phyloP scores from a whole-genome alignment of 2,329 filamentous ascomycete genomes.

The Emmonsia crescens region DNA sequence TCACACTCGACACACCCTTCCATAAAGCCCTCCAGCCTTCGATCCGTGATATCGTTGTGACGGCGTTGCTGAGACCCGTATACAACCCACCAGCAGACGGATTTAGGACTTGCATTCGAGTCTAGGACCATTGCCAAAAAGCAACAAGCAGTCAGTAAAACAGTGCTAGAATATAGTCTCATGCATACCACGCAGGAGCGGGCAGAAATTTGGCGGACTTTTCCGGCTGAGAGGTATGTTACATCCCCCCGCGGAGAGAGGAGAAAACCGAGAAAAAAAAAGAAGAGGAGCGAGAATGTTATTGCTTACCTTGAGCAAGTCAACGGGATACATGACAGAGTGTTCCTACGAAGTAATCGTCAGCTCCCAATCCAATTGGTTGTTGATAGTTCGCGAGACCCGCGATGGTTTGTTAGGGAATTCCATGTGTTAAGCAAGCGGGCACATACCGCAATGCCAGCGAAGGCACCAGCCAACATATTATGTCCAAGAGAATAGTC shows the following conservation, averaged over 20 bases:
- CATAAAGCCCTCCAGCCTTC: constrained; percentile 89
- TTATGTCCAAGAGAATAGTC: constrained; percentile 92
- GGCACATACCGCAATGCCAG: constrained; percentile 73
- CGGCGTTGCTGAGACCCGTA: constrained; percentile 81
- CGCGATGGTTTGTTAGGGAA: background rate
- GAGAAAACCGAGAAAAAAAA: background rate
- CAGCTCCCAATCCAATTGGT: constrained; percentile 2
- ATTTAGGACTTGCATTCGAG: constrained; percentile 93
- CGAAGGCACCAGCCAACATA: constrained; percentile 93
- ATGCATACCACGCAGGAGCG: background rate
- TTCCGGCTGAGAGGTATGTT: background rate
- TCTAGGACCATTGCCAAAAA: constrained; percentile 45
- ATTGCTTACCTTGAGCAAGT: constrained; percentile 77
- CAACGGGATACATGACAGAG: constrained; percentile 97
- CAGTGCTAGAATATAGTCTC: background rate
- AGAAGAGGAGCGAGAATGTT: background rate
- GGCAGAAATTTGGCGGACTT: background rate
- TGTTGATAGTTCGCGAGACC: background rate
- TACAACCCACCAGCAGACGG: constrained; percentile 71
- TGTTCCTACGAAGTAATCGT: constrained; percentile 57
- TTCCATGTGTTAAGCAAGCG: background rate
- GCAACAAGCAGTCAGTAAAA: background rate
- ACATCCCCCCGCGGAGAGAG: background rate
- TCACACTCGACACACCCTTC: constrained; percentile 93
- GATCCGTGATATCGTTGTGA: constrained; percentile 78